These are phyloP conservation scores for Nitzschia putrida DNA, from an alignment of 108 stramenopile genomes.

Conservation along the genomic window DNA sequence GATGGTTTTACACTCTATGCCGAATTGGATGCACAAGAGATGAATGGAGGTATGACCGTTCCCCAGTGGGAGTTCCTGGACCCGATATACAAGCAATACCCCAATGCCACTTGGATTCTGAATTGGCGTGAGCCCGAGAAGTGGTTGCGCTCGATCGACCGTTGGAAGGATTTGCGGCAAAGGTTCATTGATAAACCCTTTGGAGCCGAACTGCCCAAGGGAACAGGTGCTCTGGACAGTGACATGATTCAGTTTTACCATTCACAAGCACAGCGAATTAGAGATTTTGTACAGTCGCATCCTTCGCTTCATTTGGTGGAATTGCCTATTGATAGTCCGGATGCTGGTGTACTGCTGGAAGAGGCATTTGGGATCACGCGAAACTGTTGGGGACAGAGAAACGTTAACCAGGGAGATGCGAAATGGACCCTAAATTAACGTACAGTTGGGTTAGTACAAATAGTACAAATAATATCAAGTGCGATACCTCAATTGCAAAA, in stretches of 20 bases:
- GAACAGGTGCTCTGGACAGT: constrained; percentile 4
- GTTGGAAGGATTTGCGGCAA: constrained; percentile 36
- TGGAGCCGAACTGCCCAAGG: constrained; percentile 7
- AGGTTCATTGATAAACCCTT: constrained; percentile 20
- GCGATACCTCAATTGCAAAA: too few relatives aligned
- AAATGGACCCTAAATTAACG: constrained; percentile 10
- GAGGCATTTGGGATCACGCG: constrained; percentile 35
- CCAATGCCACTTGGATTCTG: constrained; percentile 44
- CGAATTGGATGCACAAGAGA: constrained; percentile 38
- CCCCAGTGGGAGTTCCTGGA: constrained; percentile 30
- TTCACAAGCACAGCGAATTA: constrained; percentile 22
- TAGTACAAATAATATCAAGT: too few relatives aligned
- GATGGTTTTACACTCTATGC: constrained; percentile 26
- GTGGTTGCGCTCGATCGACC: constrained; percentile 33
- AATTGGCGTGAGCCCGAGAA: constrained; percentile 28
- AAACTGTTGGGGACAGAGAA: constrained; percentile 33
- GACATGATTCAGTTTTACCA: constrained; percentile 30
- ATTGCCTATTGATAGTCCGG: constrained; percentile 30
- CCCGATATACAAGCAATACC: constrained; percentile 25
- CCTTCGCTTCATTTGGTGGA: constrained; percentile 39
- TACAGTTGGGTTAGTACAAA: too few relatives aligned
- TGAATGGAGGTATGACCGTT: constrained; percentile 31
- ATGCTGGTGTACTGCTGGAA: constrained; percentile 28
- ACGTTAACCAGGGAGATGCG: constrained; percentile 26
- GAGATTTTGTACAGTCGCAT: constrained; percentile 26